phyloP scores from a whole-genome alignment of 495 filamentous ascomycete species.

The Cenococcum geophilum region DNA sequence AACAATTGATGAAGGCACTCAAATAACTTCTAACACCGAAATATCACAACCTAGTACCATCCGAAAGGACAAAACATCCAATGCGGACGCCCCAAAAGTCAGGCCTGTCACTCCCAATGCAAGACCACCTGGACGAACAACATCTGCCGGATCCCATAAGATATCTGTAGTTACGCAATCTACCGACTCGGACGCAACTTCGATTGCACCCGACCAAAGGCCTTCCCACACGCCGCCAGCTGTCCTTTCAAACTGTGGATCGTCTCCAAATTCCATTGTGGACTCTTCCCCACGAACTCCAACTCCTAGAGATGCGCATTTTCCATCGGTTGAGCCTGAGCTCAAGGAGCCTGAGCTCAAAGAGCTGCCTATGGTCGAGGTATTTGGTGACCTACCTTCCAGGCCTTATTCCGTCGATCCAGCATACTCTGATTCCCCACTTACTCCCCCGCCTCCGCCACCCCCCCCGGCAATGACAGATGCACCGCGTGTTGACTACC shows the following conservation, averaged over 20 bases:
- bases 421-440: conserved; percentile 8
- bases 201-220: conserved; percentile 57
- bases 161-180: conserved; percentile 42
- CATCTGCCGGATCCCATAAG: conserved; percentile 16
- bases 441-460: conserved; percentile 59
- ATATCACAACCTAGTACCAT: conserved; percentile 24
- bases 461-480: conserved; percentile 64
- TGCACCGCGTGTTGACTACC: conserved; percentile 79
- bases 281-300: conserved; percentile 56
- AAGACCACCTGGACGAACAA: conserved; percentile 13
- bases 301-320: conserved; percentile 46
- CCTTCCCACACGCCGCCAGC: conserved; percentile 38
- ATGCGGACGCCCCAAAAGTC: not conserved
- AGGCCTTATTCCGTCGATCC: conserved; percentile 21
- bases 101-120: conserved; percentile 16
- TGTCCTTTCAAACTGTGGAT: conserved; percentile 38
- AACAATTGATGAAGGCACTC: conserved; percentile 24
- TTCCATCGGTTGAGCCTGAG: conserved; percentile 35
- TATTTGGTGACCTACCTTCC: conserved; percentile 20
- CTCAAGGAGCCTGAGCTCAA: conserved; percentile 18
- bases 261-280: conserved; percentile 32
- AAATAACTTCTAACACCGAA: conserved; percentile 21
- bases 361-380: conserved; percentile 32
- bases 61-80: conserved; percentile 12
- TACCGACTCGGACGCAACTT: conserved; percentile 60